Base-by-base conservation (phyloP, 768 basidiomycete species). In the Pisolithus marmoratus region DNA sequence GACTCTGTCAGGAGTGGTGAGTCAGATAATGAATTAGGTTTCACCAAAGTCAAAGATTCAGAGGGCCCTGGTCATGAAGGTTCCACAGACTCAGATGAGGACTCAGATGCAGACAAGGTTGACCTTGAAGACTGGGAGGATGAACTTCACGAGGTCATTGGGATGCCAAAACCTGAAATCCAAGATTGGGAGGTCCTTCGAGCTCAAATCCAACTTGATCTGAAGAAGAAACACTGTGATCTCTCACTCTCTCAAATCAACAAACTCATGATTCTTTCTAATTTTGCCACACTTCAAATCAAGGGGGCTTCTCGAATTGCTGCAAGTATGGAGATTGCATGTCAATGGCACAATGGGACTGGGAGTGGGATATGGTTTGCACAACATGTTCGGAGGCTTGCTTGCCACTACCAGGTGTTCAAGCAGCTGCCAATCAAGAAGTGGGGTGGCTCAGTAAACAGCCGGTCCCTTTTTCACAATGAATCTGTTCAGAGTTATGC, bases 161-260 rank as follows among this genome's bases (percentile, higher is more conserved):
- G n/a, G n/a, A n/a, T n/a, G n/a, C n/a, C n/a, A n/a, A n/a, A n/a
- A n/a, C n/a, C n/a, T n/a, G n/a, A n/a, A n/a, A n/a, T n/a, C n/a
- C n/a, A n/a, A n/a, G n/a, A n/a, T n/a, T n/a, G n/a, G n/a, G n/a
- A n/a, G n/a, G n/a, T n/a, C n/a, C n/a, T n/a, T n/a, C n/a, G n/a
- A n/a, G n/a, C 6, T 1, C 64, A 72, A 45, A 66, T 72, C 56
- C 66, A 66, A 44, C 31, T 45, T 11, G 57, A 71, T 50, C 55
- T 72, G 27, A 65, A 63, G 46, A 67, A 63, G 29, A 51, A 61
- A n/a, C 14, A 27, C 17, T 64, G 57, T 38, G 52, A 31, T 0
- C 49, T 48, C 17, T 52, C 61, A 12, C 48, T 70, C 0, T 60
- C 65, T 0, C 22, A 63, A 52, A 70, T 27, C 27, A 69, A 46